These are phyloP conservation scores for Fusarium sp. DNA, from an alignment of 2,329 filamentous ascomycete genomes.

Conservation along the genomic window DNA sequence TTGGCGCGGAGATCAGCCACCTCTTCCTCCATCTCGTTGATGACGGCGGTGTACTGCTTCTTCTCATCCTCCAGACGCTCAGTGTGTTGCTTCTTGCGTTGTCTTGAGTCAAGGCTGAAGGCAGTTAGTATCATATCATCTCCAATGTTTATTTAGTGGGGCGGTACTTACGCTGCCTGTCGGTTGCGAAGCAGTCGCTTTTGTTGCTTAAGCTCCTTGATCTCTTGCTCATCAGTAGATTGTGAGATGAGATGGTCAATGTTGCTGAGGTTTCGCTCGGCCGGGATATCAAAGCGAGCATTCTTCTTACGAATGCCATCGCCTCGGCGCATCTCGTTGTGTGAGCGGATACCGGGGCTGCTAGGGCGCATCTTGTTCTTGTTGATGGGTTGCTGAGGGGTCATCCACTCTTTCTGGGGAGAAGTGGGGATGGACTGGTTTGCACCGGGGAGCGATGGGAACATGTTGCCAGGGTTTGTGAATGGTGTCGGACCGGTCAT, in stretches of 20 bases:
- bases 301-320: conserved; percentile 99
- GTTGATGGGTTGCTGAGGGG: conserved; percentile 60
- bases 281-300: conserved; percentile 94
- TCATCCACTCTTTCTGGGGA: conserved; percentile 69
- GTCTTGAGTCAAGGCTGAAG: conserved; percentile 87
- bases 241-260: conserved; percentile 93
- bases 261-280: conserved; percentile 91
- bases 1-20: conserved; percentile 74
- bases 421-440: conserved; percentile 65
- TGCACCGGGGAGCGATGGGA: conserved; percentile 61
- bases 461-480: conserved; percentile 64
- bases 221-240: conserved; percentile 89
- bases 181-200: conserved; percentile 94
- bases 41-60: conserved; percentile 84
- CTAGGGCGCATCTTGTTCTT: conserved; percentile 71
- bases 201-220: conserved; percentile 98
- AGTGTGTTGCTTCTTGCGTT: conserved; percentile 98
- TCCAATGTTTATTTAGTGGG: conserved; percentile 14
- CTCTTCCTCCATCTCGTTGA: conserved; percentile 82
- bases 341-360: conserved; percentile 76
- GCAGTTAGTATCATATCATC: conserved; percentile 25
- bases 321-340: conserved; percentile 80
- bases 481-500: conserved; percentile 67
- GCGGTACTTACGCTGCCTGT: conserved; percentile 84
- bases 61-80: conserved; percentile 97